Percentiles rank a stretch among this genome's conserved stretches.
phyloP scores from a whole-genome alignment of 208 protist genomes.

The Endotrypanum monterogeii region DNA sequence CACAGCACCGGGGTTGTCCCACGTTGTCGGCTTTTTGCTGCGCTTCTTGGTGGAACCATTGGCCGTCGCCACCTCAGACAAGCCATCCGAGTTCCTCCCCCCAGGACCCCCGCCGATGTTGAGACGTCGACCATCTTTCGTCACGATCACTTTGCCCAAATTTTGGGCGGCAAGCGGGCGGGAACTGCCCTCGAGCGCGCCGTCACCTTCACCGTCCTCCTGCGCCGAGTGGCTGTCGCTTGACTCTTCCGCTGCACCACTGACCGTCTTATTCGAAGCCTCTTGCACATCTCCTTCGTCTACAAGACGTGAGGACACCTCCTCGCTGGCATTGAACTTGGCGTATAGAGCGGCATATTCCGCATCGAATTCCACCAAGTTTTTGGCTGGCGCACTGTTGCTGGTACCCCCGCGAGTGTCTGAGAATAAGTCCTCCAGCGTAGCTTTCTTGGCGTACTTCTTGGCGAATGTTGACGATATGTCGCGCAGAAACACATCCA shows the following conservation, averaged over 20 bases:
- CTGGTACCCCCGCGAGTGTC: neutral
- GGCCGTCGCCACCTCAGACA: constrained; percentile 6
- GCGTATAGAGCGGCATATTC: constrained; percentile 48
- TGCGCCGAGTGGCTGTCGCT: constrained; percentile 15
- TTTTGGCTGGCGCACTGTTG: neutral
- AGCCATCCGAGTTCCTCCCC: constrained; percentile 1
- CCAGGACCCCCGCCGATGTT: constrained; percentile 38
- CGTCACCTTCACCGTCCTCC: constrained; percentile 14
- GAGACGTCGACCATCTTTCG: constrained; percentile 62
- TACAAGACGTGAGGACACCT: constrained; percentile 33
- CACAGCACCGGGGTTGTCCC: constrained; percentile 38
- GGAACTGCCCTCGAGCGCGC: neutral
- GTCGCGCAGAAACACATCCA: constrained; percentile 85
- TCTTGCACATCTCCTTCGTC: constrained; percentile 20
- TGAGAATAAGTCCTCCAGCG: constrained; percentile 13
- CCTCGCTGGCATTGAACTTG: constrained; percentile 58
- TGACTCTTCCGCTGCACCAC: neutral
- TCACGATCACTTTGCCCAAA: constrained; percentile 50
- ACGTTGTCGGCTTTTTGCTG: constrained; percentile 68
- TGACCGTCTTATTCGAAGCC: constrained; percentile 6
- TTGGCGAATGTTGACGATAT: constrained; percentile 76
- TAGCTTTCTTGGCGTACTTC: constrained; percentile 48
- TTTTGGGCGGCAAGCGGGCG: constrained; percentile 3
- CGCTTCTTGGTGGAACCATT: constrained; percentile 35
- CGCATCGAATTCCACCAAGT: constrained; percentile 53